These are phyloP conservation scores for Zymoseptoria crescenta DNA, from an alignment of 2,329 filamentous ascomycete species.

Conservation along the genomic window DNA sequence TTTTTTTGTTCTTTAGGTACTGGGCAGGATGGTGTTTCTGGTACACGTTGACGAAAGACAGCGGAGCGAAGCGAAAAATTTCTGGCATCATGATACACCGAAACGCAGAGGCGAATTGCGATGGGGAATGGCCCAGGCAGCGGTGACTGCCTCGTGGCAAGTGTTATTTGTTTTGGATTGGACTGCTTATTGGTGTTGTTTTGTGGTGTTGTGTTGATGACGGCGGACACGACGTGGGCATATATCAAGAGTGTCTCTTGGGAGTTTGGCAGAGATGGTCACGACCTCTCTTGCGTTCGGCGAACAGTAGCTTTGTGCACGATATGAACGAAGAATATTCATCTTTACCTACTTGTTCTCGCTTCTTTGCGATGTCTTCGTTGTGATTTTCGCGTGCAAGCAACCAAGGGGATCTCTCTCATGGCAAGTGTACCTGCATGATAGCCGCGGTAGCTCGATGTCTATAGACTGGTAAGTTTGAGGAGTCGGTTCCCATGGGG, in stretches of 20 bases:
- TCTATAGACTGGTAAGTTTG: not conserved
- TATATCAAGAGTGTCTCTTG: slow-evolving; percentile 4
- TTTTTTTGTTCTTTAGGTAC: not conserved
- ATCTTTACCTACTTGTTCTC: not conserved
- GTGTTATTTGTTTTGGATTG: not conserved
- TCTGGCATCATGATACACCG: slow-evolving; percentile 8
- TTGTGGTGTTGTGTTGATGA: slow-evolving; percentile 1
- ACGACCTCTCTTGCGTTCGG: not conserved
- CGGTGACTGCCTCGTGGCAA: slow-evolving; percentile 5
- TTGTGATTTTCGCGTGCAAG: not conserved
- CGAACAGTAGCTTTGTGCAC: not conserved
- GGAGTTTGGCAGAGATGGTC: not conserved
- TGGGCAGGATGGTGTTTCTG: slow-evolving; percentile 7
- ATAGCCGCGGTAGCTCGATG: no score
- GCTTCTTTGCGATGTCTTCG: not conserved
- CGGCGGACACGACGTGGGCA: slow-evolving; percentile 3
- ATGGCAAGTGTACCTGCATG: no score
- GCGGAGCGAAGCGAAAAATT: slow-evolving; percentile 4
- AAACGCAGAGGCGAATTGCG: slow-evolving; percentile 3
- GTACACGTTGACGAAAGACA: slow-evolving; percentile 5
- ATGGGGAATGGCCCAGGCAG: slow-evolving; percentile 2
- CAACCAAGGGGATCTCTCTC: not conserved
- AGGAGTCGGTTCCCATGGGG: not conserved
- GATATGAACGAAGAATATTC: not conserved
- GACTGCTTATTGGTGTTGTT: slow-evolving; percentile 1